phyloP scores from a whole-genome alignment of 495 filamentous ascomycete genomes.

The Oidiodendron maius region DNA sequence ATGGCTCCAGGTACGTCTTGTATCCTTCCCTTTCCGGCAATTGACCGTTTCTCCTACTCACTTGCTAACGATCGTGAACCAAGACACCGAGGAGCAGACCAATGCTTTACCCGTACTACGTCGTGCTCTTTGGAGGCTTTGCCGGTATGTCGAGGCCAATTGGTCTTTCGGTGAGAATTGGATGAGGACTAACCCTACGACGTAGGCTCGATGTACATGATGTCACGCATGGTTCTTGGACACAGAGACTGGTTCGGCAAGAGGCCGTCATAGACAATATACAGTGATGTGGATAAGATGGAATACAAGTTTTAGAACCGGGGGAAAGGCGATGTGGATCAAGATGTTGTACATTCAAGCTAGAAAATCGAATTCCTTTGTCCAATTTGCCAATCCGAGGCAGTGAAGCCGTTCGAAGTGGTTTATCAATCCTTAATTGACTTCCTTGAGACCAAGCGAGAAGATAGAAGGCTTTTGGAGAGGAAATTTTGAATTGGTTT shows the following conservation, averaged over 20 bases:
- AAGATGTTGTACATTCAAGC: slow-evolving; percentile 8
- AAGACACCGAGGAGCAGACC: slow-evolving; percentile 59
- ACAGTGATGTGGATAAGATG: not conserved
- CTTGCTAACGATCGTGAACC: not conserved
- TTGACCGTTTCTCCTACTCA: not conserved
- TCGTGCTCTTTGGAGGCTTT: slow-evolving; percentile 58
- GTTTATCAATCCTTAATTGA: no score
- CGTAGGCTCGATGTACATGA: slow-evolving; percentile 42
- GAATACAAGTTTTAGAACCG: not conserved
- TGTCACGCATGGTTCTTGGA: slow-evolving; percentile 53
- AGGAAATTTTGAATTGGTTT: no score
- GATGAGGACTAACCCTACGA: not conserved
- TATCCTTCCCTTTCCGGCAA: not conserved
- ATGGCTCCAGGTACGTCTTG: slow-evolving; percentile 78
- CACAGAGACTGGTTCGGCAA: slow-evolving; percentile 86
- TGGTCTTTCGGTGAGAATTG: not conserved
- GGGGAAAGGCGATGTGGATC: slow-evolving; percentile 2
- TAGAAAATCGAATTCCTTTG: slow-evolving; percentile 13
- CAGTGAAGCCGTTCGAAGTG: no score
- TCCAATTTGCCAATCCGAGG: no score
- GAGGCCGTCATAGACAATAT: slow-evolving; percentile 11
- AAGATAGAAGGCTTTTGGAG: no score
- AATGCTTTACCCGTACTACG: slow-evolving; percentile 69
- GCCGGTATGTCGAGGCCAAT: slow-evolving; percentile 28
- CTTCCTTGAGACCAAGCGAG: no score